phyloP scores from a whole-genome alignment of 345 rosid genomes.

The Anacardium occidentale region DNA sequence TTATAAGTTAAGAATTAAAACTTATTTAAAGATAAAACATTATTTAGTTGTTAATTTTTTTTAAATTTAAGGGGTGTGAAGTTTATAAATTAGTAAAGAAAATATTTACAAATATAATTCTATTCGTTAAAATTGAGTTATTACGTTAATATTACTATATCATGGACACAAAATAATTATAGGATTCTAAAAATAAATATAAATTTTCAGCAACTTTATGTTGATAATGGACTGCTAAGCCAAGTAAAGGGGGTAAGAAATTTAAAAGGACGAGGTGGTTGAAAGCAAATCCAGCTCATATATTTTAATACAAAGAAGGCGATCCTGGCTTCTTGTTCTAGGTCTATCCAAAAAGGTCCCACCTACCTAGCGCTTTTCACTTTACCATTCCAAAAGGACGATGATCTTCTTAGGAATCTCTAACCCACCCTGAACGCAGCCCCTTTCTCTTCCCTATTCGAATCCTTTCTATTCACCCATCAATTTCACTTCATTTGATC shows the following conservation, averaged over 20 bases:
- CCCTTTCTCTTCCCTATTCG: not conserved
- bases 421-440: not conserved
- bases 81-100: too few species aligned
- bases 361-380: slow-evolving; percentile 26
- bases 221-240: not conserved
- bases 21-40: too few species aligned
- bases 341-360: slow-evolving; percentile 31
- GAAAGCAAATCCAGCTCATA: slow-evolving; percentile 3
- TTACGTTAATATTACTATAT: too few species aligned
- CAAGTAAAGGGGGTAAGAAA: not conserved
- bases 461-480: slow-evolving; percentile 9
- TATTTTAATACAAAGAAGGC: not conserved
- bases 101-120: too few species aligned
- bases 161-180: too few species aligned
- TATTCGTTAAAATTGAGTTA: too few species aligned
- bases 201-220: too few species aligned
- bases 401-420: slow-evolving; percentile 13
- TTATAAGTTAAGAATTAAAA: too few species aligned
- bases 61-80: too few species aligned
- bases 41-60: too few species aligned
- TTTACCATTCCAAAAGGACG: slow-evolving; percentile 11
- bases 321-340: slow-evolving; percentile 5
- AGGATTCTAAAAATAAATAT: too few species aligned
- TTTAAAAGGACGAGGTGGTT: not conserved
- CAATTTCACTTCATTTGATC: not conserved